These are phyloP conservation scores for Pugionium dolabratum DNA, from an alignment of 345 rosid species.

Conservation along the genomic window DNA sequence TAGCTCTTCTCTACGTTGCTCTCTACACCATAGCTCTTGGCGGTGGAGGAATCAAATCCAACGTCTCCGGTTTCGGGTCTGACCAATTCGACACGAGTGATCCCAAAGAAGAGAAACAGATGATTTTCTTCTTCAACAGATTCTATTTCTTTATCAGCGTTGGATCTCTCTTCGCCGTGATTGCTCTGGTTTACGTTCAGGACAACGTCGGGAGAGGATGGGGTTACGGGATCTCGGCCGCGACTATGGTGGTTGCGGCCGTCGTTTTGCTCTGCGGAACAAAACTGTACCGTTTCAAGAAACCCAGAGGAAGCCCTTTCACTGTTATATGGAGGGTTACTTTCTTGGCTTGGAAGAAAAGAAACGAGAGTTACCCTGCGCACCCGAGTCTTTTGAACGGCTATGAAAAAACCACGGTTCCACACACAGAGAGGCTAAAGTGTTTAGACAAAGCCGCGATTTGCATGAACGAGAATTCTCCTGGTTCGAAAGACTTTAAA, in stretches of 20 bases:
- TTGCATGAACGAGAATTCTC: constrained; percentile 32
- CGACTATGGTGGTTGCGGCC: constrained; percentile 70
- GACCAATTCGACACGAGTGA: constrained; percentile 77
- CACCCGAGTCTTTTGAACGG: constrained; percentile 62
- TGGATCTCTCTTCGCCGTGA: constrained; percentile 77
- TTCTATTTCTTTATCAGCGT: constrained; percentile 71
- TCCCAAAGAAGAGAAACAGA: constrained; percentile 78
- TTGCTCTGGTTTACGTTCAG: constrained; percentile 77
- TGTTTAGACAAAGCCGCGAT: constrained; percentile 87
- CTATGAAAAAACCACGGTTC: constrained; percentile 55
- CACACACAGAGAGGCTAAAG: constrained; percentile 63
- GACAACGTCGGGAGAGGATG: constrained; percentile 92
- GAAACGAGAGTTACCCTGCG: constrained; percentile 53
- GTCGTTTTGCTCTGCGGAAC: constrained; percentile 62
- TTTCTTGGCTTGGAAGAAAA: constrained; percentile 80
- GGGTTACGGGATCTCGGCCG: constrained; percentile 92
- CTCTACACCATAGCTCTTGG: constrained; percentile 82
- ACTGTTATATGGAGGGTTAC: constrained; percentile 76
- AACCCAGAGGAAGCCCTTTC: constrained; percentile 82
- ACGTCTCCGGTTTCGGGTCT: constrained; percentile 90
- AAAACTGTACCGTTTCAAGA: constrained; percentile 64
- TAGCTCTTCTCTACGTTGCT: constrained; percentile 72
- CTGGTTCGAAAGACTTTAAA: constrained; percentile 31
- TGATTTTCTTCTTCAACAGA: constrained; percentile 76
- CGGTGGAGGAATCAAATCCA: constrained; percentile 89